Conservation (phyloP, 2,329 filamentous ascomycete genomes). For the Hirsutella thompsonii region DNA sequence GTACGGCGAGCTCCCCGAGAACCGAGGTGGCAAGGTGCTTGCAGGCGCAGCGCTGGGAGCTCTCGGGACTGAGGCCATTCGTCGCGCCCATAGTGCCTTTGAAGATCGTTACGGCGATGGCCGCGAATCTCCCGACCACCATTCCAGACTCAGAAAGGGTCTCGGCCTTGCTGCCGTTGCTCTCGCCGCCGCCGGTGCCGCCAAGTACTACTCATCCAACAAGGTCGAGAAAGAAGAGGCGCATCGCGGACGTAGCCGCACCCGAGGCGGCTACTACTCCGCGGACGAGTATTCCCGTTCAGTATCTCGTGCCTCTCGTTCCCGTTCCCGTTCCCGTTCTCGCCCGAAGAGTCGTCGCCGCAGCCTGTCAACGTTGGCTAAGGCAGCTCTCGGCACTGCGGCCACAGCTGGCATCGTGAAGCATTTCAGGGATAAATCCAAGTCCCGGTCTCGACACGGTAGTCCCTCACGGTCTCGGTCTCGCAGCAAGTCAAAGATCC, state of each 20-base stretch:
- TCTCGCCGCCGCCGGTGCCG: slow-evolving; percentile 50
- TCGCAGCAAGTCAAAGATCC: slow-evolving; percentile 32
- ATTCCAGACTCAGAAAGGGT: slow-evolving; percentile 44
- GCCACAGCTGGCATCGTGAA: slow-evolving; percentile 46
- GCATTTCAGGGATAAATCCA: slow-evolving; percentile 41
- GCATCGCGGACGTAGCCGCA: slow-evolving; percentile 40
- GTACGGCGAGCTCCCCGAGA: slow-evolving; percentile 33
- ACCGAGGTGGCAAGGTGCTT: slow-evolving; percentile 44
- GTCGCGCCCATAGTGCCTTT: slow-evolving; percentile 48
- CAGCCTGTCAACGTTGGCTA: slow-evolving; percentile 36
- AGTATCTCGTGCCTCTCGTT: slow-evolving; percentile 20
- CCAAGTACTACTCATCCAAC: slow-evolving; percentile 49
- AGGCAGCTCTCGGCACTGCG: slow-evolving; percentile 43
- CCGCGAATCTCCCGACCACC: slow-evolving; percentile 24
- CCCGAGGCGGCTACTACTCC: slow-evolving; percentile 27
- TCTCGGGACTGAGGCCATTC: slow-evolving; percentile 46
- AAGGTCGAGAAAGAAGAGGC: slow-evolving; percentile 48
- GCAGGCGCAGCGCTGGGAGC: slow-evolving; percentile 51
- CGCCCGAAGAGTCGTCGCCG: slow-evolving; percentile 28
- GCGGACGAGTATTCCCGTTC: slow-evolving; percentile 28
- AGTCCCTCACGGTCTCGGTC: slow-evolving; percentile 14
- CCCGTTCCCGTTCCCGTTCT: slow-evolving; percentile 24
- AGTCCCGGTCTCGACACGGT: slow-evolving; percentile 12
- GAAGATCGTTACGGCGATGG: slow-evolving; percentile 35
- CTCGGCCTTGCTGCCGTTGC: slow-evolving; percentile 51